A percentile compares a stretch with the other conserved stretches of the same genome.
phyloP scores from a whole-genome alignment of 2,329 filamentous ascomycete genomes.

The Fusarium paranaense region DNA sequence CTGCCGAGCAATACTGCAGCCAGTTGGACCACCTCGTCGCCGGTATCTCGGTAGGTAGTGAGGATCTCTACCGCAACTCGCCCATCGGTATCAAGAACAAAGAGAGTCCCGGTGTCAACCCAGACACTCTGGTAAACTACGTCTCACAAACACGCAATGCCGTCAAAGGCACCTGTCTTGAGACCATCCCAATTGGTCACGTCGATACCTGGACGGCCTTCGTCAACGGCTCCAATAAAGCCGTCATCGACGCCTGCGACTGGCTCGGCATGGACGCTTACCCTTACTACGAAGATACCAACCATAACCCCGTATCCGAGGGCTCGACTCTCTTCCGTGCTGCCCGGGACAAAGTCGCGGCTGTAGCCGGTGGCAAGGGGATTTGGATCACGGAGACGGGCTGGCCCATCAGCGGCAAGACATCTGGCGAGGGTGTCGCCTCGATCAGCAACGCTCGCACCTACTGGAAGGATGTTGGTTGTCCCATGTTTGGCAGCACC shows the following conservation, averaged over 20 bases:
- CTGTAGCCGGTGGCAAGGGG: constrained; percentile 72
- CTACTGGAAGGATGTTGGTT: constrained; percentile 86
- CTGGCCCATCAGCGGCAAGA: constrained; percentile 80
- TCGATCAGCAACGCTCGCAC: constrained; percentile 75
- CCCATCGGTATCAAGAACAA: constrained; percentile 74
- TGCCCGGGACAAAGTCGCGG: constrained; percentile 70
- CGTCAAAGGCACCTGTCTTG: constrained; percentile 71
- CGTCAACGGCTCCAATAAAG: constrained; percentile 77
- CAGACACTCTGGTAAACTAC: constrained; percentile 73
- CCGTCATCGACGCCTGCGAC: constrained; percentile 77
- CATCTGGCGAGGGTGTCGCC: constrained; percentile 71
- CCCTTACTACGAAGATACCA: constrained; percentile 82
- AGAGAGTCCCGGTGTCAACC: constrained; percentile 71
- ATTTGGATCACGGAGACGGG: constrained; percentile 93
- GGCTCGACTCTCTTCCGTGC: constrained; percentile 75
- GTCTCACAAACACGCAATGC: constrained; percentile 75
- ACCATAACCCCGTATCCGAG: constrained; percentile 73
- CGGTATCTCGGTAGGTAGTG: constrained; percentile 87
- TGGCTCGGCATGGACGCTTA: constrained; percentile 89
- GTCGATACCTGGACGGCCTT: constrained; percentile 91
- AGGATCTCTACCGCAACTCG: constrained; percentile 87
- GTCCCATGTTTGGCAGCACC: constrained; percentile 72
- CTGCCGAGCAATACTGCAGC: constrained; percentile 76
- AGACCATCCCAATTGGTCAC: constrained; percentile 75
- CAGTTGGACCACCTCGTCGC: constrained; percentile 75